Evolutionary conservation across 805 yeast genomes (phyloP).

Genomic region (Metschnikowia bowlesiae): DNA sequence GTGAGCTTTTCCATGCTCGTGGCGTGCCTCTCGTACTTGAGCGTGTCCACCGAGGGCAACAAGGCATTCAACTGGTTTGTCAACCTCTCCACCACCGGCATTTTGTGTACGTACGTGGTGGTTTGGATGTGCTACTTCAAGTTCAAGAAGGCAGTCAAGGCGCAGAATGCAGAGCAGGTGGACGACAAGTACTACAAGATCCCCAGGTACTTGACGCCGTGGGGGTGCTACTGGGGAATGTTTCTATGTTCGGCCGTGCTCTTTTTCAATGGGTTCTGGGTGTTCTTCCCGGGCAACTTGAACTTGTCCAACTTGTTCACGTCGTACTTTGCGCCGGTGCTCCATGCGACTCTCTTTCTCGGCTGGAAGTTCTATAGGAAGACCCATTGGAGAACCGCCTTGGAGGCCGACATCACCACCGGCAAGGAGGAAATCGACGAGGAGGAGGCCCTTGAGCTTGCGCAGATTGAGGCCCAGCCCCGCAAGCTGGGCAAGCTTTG

Average conservation of each 20-base stretch:
- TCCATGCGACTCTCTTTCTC: constrained; percentile 47
- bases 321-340: constrained; percentile 35
- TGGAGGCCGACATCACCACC: constrained; percentile 49
- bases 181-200: constrained; percentile 15
- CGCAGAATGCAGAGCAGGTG: constrained; percentile 34
- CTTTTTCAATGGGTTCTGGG: constrained; percentile 40
- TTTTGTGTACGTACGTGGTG: constrained; percentile 63
- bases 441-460: constrained; percentile 43
- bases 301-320: constrained; percentile 33
- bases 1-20: constrained; percentile 43
- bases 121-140: constrained; percentile 51
- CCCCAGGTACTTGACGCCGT: constrained; percentile 12
- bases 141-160: constrained; percentile 25
- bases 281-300: constrained; percentile 35
- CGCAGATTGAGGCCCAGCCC: constrained; percentile 17
- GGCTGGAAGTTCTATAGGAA: constrained; percentile 51
- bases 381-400: constrained; percentile 42
- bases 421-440: constrained; percentile 57
- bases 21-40: constrained; percentile 28
- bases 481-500: constrained; percentile 21
- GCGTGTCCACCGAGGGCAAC: constrained; percentile 51
- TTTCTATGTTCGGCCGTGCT: constrained; percentile 23
- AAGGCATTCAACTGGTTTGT: constrained; percentile 70
- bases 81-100: constrained; percentile 57
- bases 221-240: constrained; percentile 16